Conservation (phyloP, 306 rosid species). For the Acacia confusa region DNA sequence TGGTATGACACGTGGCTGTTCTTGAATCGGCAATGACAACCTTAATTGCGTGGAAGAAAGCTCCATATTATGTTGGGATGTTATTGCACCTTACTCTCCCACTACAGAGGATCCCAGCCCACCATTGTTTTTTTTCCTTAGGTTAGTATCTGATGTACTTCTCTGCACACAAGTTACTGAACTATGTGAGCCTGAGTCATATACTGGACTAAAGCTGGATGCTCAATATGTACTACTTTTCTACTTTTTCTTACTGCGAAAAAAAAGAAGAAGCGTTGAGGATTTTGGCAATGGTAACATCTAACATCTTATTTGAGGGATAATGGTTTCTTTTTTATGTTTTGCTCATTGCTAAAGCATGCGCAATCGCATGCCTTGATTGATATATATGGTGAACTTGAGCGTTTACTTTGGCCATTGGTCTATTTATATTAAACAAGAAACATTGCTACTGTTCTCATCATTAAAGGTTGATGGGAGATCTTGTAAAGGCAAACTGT, state of each 20-base stretch:
- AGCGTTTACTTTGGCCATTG: constrained; percentile 35
- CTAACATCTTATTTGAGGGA: constrained; percentile 28
- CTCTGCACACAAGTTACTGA: not conserved
- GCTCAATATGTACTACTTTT: not conserved
- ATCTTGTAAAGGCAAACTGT: constrained; percentile 21
- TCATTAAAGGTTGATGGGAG: constrained; percentile 44
- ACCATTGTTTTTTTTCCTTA: not conserved
- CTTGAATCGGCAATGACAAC: constrained; percentile 37
- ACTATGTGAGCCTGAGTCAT: not conserved
- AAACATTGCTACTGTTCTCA: constrained; percentile 28
- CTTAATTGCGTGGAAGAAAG: constrained; percentile 47
- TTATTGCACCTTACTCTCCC: not conserved
- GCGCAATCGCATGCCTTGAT: constrained; percentile 45
- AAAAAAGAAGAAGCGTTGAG: not conserved
- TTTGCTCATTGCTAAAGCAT: constrained; percentile 38
- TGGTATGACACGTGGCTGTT: constrained; percentile 37
- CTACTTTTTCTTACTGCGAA: not conserved
- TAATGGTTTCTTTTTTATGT: constrained; percentile 21
- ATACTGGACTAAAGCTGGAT: not conserved
- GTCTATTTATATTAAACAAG: constrained; percentile 28
- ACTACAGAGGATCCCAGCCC: not conserved
- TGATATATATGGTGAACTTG: constrained; percentile 29
- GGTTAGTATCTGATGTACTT: not conserved
- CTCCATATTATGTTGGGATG: constrained; percentile 3
- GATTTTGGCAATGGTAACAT: constrained; percentile 1